These are phyloP conservation scores for Macrolepiota fuliginosa DNA, from an alignment of 768 basidiomycete genomes.

Conservation along the genomic window DNA sequence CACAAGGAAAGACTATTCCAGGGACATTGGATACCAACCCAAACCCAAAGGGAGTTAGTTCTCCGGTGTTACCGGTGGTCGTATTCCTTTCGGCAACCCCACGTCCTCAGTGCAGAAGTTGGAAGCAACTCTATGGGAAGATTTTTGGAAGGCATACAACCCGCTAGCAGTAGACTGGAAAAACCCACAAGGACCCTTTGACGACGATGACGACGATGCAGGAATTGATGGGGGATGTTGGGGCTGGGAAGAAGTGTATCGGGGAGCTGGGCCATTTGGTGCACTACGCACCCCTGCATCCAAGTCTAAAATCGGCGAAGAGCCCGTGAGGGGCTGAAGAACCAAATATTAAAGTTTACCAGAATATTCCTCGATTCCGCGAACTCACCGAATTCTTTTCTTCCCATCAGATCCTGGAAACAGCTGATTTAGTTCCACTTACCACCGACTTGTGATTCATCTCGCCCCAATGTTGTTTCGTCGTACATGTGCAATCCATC, in stretches of 20 bases:
- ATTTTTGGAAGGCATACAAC: background rate
- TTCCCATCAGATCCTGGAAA: too few species aligned
- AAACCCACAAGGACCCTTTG: background rate
- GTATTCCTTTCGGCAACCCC: background rate
- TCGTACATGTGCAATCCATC: too few species aligned
- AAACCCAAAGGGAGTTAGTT: constrained; percentile 2
- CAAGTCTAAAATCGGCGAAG: background rate
- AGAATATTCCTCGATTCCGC: background rate
- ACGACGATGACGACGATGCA: background rate
- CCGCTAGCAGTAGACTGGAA: background rate
- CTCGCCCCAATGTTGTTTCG: too few species aligned
- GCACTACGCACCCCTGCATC: background rate
- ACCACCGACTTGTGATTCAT: too few species aligned
- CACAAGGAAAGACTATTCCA: background rate
- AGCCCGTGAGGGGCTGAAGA: background rate
- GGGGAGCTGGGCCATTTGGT: background rate
- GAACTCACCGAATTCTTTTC: too few species aligned
- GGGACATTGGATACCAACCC: background rate
- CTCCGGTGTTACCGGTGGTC: background rate
- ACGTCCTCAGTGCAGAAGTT: background rate
- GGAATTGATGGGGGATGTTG: background rate
- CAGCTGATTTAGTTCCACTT: too few species aligned
- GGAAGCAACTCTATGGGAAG: background rate
- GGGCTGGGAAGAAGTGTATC: background rate
- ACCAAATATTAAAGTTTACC: background rate